A percentile compares a stretch with the other conserved stretches of the same genome.
phyloP scores from a whole-genome alignment of 1,139 yeast species.

The Magnusiomyces clavatus region DNA sequence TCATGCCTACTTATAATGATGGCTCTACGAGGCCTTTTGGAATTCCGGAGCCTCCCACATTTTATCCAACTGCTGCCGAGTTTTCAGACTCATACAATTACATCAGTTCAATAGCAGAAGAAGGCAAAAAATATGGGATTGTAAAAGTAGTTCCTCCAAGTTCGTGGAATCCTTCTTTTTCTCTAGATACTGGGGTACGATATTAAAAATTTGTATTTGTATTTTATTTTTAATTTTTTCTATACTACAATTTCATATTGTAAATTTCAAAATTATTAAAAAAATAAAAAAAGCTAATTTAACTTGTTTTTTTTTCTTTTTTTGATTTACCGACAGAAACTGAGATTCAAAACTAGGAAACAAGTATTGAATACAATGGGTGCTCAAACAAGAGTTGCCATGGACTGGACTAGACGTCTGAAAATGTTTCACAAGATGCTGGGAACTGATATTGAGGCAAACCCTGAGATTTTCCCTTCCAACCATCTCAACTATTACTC shows the following conservation, averaged over 20 bases:
- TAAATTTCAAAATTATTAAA: not conserved
- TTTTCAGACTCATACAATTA: slow-evolving; percentile 39
- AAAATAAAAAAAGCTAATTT: not conserved
- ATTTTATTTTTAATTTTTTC: not conserved
- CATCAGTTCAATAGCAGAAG: slow-evolving; percentile 24
- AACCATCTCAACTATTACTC: slow-evolving; percentile 22
- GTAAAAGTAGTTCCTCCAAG: slow-evolving; percentile 56
- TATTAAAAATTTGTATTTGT: slow-evolving; percentile 10
- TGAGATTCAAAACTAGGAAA: slow-evolving; percentile 46
- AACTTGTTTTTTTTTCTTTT: not conserved
- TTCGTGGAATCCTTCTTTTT: slow-evolving; percentile 34
- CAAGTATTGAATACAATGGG: slow-evolving; percentile 44
- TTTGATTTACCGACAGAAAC: slow-evolving; percentile 32
- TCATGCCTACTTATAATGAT: too few species aligned
- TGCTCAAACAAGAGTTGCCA: slow-evolving; percentile 31
- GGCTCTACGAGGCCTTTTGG: slow-evolving; percentile 18
- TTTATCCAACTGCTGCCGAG: slow-evolving; percentile 39
- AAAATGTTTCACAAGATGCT: slow-evolving; percentile 27
- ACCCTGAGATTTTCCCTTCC: slow-evolving; percentile 25
- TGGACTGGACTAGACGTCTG: slow-evolving; percentile 32
- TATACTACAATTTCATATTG: not conserved
- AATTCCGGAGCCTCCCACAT: slow-evolving; percentile 39
- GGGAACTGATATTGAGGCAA: slow-evolving; percentile 22
- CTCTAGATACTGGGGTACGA: slow-evolving; percentile 41
- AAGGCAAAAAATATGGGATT: slow-evolving; percentile 56